Evolutionary conservation across 2,329 filamentous ascomycete genomes (phyloP).

Genomic region (Pseudogymnoascus sp.): DNA sequence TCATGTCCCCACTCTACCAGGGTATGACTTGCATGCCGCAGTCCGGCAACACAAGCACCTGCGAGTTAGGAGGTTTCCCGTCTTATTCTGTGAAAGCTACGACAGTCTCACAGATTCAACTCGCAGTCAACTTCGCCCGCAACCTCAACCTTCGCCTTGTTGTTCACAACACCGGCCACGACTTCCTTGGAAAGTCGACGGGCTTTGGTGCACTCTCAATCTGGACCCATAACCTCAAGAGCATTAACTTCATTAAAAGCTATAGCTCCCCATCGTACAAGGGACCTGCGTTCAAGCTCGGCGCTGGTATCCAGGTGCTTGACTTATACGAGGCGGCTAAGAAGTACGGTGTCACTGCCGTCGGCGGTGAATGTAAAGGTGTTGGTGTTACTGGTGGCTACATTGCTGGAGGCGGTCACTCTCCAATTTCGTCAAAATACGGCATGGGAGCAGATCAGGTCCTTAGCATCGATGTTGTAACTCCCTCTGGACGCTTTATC

Average conservation of each 20-base stretch:
- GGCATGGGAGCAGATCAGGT: conserved; percentile 56
- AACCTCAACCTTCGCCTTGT: conserved; percentile 32
- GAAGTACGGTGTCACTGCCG: conserved; percentile 36
- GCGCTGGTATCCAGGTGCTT: conserved; percentile 37
- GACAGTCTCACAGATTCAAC: conserved; percentile 36
- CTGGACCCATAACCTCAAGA: conserved; percentile 42
- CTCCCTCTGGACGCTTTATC: conserved; percentile 39
- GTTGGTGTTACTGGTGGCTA: conserved; percentile 38
- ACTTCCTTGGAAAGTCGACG: conserved; percentile 39
- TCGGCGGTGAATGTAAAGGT: conserved; percentile 47
- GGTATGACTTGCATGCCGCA: conserved; percentile 32
- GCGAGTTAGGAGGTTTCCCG: conserved; percentile 13
- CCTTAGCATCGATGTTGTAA: conserved; percentile 47
- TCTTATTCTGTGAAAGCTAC: conserved; percentile 29
- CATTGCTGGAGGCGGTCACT: conserved; percentile 53
- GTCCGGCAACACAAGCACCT: conserved; percentile 13
- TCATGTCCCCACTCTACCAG: conserved; percentile 40
- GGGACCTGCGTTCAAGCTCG: conserved; percentile 32
- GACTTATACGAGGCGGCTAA: conserved; percentile 35
- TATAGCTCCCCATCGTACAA: conserved; percentile 27
- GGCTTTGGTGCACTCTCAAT: conserved; percentile 39
- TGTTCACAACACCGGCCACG: conserved; percentile 38
- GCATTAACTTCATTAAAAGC: conserved; percentile 31
- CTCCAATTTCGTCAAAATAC: conserved; percentile 41
- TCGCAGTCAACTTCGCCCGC: conserved; percentile 35